Conservation (phyloP, 441 rosid genomes). For the Adansonia madagascariensis region DNA sequence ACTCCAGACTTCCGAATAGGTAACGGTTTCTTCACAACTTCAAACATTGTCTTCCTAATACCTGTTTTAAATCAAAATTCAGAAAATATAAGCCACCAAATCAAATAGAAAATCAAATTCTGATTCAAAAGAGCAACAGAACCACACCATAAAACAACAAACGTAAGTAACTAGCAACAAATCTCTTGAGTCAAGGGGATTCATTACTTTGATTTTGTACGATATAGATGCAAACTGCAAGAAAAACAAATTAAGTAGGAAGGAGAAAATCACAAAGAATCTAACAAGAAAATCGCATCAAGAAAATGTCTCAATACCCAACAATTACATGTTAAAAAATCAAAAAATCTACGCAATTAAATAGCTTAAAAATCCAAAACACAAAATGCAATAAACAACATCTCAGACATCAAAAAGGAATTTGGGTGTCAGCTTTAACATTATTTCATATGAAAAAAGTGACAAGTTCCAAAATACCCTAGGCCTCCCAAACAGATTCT, state of each 20-base stretch:
- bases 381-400: background rate
- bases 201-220: background rate
- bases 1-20: constrained; percentile 59
- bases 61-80: constrained; percentile 53
- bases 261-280: background rate
- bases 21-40: constrained; percentile 63
- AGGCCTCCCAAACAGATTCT: background rate
- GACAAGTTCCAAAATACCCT: background rate
- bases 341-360: background rate
- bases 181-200: background rate
- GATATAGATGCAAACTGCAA: background rate
- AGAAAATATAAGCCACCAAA: constrained; percentile 27
- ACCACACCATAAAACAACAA: background rate
- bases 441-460: background rate
- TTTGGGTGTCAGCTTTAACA: background rate
- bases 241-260: background rate
- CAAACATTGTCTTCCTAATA: constrained; percentile 63
- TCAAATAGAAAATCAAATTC: constrained; percentile 9
- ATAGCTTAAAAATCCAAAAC: background rate
- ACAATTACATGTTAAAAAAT: background rate
- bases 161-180: background rate
- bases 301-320: background rate
- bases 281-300: constrained; percentile 14
- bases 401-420: background rate
- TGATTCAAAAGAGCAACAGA: background rate